Evolutionary conservation across 1,284 basidiomycete species (phyloP).

Genomic region (Mycena citricolor): DNA sequence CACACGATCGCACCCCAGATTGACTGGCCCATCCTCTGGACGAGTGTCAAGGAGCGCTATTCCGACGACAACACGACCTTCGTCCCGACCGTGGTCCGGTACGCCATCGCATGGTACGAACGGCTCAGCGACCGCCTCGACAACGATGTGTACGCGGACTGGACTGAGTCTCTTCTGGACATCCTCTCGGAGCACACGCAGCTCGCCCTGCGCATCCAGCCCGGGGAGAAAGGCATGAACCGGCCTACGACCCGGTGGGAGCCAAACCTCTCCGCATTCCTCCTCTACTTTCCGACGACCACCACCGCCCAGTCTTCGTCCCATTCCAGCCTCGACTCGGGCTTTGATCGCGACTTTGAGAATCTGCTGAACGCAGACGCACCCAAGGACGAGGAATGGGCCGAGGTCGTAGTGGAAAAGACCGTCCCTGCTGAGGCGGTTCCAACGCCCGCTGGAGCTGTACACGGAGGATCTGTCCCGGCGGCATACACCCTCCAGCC

Average conservation of each 20-base stretch:
- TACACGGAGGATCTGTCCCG: too few species aligned
- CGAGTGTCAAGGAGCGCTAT: slow-evolving; percentile 30
- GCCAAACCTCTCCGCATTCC: slow-evolving; percentile 28
- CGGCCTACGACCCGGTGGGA: slow-evolving; percentile 32
- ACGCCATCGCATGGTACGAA: slow-evolving; percentile 36
- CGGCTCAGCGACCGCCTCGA: slow-evolving; percentile 33
- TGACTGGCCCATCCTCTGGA: slow-evolving; percentile 33
- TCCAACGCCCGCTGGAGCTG: too few species aligned
- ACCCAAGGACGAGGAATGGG: slow-evolving; percentile 35
- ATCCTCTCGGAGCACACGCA: slow-evolving; percentile 25
- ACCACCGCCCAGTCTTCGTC: slow-evolving; percentile 29
- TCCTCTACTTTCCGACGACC: slow-evolving; percentile 32
- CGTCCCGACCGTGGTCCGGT: slow-evolving; percentile 32
- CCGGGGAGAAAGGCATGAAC: slow-evolving; percentile 18
- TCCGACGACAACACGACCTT: slow-evolving; percentile 32
- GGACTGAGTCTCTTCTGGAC: slow-evolving; percentile 36
- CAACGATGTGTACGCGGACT: slow-evolving; percentile 31
- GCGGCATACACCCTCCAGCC: background rate
- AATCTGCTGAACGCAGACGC: slow-evolving; percentile 26
- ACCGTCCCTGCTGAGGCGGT: background rate
- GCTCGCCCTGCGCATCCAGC: slow-evolving; percentile 29
- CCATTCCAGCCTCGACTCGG: slow-evolving; percentile 28
- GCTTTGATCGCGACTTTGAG: slow-evolving; percentile 36
- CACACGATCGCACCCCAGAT: slow-evolving; percentile 30
- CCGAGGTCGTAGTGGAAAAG: slow-evolving; percentile 28